Base-by-base conservation (phyloP, 331 rosid species). In the Saraca asoca region DNA sequence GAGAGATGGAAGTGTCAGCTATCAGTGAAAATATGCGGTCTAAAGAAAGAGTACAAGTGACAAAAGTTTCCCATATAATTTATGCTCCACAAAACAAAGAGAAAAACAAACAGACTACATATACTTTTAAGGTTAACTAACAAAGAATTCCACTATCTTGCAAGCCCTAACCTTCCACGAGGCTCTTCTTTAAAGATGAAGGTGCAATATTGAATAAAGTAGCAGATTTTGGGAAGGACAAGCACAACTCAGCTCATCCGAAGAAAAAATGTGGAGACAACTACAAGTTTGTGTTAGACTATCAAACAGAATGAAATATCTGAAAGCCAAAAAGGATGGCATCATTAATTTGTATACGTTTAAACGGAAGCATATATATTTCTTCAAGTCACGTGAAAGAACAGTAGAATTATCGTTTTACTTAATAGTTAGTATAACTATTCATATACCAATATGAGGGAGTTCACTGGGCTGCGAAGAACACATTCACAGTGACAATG, bases 401-500 rank as follows among this genome's bases (percentile, higher is more conserved):
- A 51, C 57, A 57, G 11, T 17, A 31, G 45, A 18, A n/a, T 44
- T 7, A 19, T 43, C 16, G 12, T 14, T 16, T 44, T 9, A 35
- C 15, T 12, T 18, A 37, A 51, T 33, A 31, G 48, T 49, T 58
- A 2, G 43, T 7, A 39, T 39, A 8, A 0, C 2, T 6, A 39
- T 24, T 13, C 19, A 37, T 37, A 51, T 19, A 35, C 53, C 70
- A 62, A 54, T 45, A n/a, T 12, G 13, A 2, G 14, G 49, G 49
- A n/a, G 5, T 14, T 43, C 10, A 15, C 39, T 60, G 24, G 70
- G 5, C 62, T 20, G 60, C 60, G 43, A 68, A 50, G 38, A 53
- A 38, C 37, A 64, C 42, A 44, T 29, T 64, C 31, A 64, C 17
- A 48, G 42, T 11, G 52, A 34, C 64, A 65, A 50, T 29, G 80